Base-by-base conservation (phyloP, 2,329 filamentous ascomycete species). In the Endocalyx cinctus region DNA sequence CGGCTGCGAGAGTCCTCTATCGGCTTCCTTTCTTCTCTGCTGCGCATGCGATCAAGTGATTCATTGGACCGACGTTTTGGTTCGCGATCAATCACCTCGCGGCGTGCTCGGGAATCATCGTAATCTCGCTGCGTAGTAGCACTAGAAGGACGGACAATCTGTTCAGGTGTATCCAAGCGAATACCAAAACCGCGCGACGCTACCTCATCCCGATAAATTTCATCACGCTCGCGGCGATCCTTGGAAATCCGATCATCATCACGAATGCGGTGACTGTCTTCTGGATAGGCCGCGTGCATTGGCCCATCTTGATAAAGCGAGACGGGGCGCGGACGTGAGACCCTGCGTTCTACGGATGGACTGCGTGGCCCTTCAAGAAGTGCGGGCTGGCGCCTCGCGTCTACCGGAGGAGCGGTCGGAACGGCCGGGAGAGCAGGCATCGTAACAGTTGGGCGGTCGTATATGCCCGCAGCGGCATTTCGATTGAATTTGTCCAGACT, bases 401-500 rank as follows among this genome's bases (percentile, higher is more conserved):
- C 57, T 27, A 54, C 44, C 11, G 42, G 45, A 4, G 63, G 60
- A 5, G 62, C 54, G 11, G 59, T 51, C 4, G 66, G 60, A n/a
- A 57, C 65, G 17, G 60, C 48, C 6, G 69, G 64, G 1, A 66
- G 64, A 11, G 71, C 57, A 12, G 72, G 64, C 51, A 69, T 61
- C 31, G 69, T 66, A 27, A 60, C 55, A 0, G 59, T 58, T 5
- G 70, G 60, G 17, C 66, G 54, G 16, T 74, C 70, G 41, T 75
- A 76, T 6, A 61, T 50, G 5, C 59, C 57, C 12, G 56, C 47
- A 29, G 58, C 54, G 3, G 59, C 51, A 4, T 51, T 53, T 37
- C 72, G 64, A 45, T 74, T 74, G 42, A 85, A 74, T 58, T 77
- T 84, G 47, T 87, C 83, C 43, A 87, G 77, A 1, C 80, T 83